Conservation (phyloP, 2,329 filamentous ascomycete genomes). For the Calonectria henricotiae region DNA sequence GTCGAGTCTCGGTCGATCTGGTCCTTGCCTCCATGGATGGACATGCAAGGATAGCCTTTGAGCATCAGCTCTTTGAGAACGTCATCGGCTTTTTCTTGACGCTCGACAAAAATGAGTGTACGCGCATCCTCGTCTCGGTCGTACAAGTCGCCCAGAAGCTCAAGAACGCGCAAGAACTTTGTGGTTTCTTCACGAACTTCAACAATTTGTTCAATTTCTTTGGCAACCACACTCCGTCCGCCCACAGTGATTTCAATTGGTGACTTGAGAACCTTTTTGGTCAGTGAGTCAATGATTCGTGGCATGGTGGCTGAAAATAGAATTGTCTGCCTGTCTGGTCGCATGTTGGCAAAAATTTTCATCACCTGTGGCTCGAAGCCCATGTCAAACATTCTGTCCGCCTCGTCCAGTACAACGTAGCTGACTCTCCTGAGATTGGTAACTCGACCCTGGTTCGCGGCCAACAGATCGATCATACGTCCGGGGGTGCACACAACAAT, state of each 20-base stretch:
- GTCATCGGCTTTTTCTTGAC: conserved; percentile 91
- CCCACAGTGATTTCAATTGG: conserved; percentile 95
- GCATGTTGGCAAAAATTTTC: conserved; percentile 94
- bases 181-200: conserved; percentile 86
- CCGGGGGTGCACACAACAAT: conserved; percentile 97
- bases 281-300: conserved; percentile 90
- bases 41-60: conserved; percentile 92
- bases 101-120: conserved; percentile 91
- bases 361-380: conserved; percentile 98
- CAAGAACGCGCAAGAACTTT: conserved; percentile 88
- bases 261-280: conserved; percentile 88
- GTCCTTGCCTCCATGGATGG: conserved; percentile 94
- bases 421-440: conserved; percentile 92
- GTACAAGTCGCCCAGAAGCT: conserved; percentile 90
- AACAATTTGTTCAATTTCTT: conserved; percentile 93
- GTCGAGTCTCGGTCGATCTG: conserved; percentile 94
- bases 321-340: conserved; percentile 93
- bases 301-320: conserved; percentile 98
- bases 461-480: conserved; percentile 94
- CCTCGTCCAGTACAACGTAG: conserved; percentile 96
- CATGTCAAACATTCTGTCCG: conserved; percentile 99
- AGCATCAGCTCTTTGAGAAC: conserved; percentile 83
- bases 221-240: conserved; percentile 88
- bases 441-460: conserved; percentile 93
- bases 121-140: conserved; percentile 91